Percentiles rank a stretch among this genome's conserved stretches.
Evolutionary conservation across 2,329 filamentous ascomycete species (phyloP).

Genomic region (Paraphoma chrysanthemicola): DNA sequence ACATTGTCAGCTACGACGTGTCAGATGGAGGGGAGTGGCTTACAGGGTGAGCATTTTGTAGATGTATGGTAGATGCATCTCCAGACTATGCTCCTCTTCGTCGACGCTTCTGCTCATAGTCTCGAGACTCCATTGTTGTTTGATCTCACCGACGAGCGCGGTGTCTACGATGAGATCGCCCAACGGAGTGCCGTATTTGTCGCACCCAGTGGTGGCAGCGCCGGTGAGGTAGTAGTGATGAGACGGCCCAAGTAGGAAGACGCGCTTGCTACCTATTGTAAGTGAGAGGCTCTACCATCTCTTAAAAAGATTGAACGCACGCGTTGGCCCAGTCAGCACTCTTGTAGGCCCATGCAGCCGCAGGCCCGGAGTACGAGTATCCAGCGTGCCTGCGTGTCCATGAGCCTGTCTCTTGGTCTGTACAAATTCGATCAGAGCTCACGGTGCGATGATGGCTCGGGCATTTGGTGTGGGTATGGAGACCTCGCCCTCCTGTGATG

Average conservation of each 20-base stretch:
- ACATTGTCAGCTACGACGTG: conserved; percentile 13
- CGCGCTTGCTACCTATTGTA: conserved; percentile 67
- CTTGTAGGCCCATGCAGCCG: conserved; percentile 95
- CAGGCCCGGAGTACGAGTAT: conserved; percentile 88
- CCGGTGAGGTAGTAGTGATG: conserved; percentile 83
- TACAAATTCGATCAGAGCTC: conserved; percentile 50
- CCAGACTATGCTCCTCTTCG: conserved; percentile 86
- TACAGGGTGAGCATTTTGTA: conserved; percentile 74
- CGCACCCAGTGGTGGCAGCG: conserved; percentile 77
- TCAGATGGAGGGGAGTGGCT: conserved; percentile 2
- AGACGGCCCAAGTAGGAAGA: conserved; percentile 92
- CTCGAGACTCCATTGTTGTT: conserved; percentile 35
- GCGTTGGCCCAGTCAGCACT: conserved; percentile 80
- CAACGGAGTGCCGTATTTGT: conserved; percentile 75
- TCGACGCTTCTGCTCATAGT: conserved; percentile 72
- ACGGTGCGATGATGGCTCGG: conserved; percentile 92
- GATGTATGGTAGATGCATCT: conserved; percentile 96
- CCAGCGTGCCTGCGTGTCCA: conserved; percentile 78
- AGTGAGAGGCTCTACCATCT: neutral
- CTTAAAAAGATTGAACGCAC: conserved; percentile 51
- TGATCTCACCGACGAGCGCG: conserved; percentile 58
- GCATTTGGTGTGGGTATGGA: conserved; percentile 74
- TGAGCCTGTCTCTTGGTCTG: conserved; percentile 26
- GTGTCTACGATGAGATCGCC: conserved; percentile 73
- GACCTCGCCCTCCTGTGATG: conserved; percentile 45